Conservation (phyloP, 495 filamentous ascomycete species). For the Niebla homalea region DNA sequence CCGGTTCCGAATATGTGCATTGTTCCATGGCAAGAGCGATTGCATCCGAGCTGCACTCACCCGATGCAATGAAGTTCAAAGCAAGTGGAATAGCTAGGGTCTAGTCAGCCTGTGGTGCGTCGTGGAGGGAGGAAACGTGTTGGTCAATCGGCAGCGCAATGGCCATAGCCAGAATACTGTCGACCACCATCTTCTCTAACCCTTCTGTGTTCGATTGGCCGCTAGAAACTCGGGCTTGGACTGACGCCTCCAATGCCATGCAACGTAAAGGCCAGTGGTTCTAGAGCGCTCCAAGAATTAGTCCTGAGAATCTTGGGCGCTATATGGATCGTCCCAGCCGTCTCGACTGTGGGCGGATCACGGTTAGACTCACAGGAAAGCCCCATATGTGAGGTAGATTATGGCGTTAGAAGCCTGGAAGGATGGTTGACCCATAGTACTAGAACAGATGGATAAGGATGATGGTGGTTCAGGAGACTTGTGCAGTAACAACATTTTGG, state of each 20-base stretch:
- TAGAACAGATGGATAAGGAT: too few species aligned
- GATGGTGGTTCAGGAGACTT: too few species aligned
- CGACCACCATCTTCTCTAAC: conserved; percentile 32
- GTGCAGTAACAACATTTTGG: too few species aligned
- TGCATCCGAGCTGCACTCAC: conserved; percentile 42
- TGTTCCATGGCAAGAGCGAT: too few species aligned
- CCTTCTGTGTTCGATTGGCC: conserved; percentile 61
- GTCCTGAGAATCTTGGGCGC: not conserved
- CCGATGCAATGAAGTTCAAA: conserved; percentile 71
- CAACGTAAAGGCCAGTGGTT: conserved; percentile 47
- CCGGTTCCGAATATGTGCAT: not conserved
- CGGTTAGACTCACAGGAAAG: conserved; percentile 46
- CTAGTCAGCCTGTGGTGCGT: conserved; percentile 12
- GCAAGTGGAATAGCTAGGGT: conserved; percentile 53
- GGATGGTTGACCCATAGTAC: conserved; percentile 52
- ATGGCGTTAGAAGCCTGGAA: conserved; percentile 59
- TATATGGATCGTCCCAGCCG: not conserved
- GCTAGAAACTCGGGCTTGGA: conserved; percentile 54
- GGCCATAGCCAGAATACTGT: not conserved
- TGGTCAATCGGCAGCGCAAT: not conserved
- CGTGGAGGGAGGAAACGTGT: not conserved
- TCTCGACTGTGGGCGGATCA: not conserved
- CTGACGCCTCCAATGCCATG: conserved; percentile 56
- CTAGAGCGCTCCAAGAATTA: conserved; percentile 24
- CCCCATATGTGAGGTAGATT: conserved; percentile 59